Base-by-base conservation (phyloP, 768 basidiomycete genomes). In the Daedaleopsis nitida region DNA sequence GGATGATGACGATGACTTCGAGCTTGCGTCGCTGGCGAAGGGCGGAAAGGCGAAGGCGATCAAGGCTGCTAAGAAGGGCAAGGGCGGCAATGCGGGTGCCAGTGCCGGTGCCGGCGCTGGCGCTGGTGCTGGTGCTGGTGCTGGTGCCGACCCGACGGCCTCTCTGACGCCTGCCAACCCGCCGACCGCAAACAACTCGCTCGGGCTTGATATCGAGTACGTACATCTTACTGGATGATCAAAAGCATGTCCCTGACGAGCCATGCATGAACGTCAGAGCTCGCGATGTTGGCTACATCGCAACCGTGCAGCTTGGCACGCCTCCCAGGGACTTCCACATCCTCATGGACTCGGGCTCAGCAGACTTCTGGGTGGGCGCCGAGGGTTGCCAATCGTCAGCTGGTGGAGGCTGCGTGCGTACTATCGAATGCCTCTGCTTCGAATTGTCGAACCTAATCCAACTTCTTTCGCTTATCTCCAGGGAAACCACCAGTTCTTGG, bases 131-230 rank as follows among this genome's bases (percentile, higher is more conserved):
- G 24, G n/a, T 39, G 59, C 53, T 23, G 60, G 35, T 47, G 53
- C 51, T 24, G 35, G 57, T n/a, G 43, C 70, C 19, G 24, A 63
- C 24, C 52, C 68, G 35, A 61, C 64, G 6, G 67, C 64, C 21
- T 34, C 60, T 24, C 74, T 90, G 34, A 81, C 85, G 6, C 17
- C 53, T 5, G 80, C 82, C 16, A 75, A 74, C 52, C 47, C 67
- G 13, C 80, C 83, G 24, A 74, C 80, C 19, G 70, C 77, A 16
- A 71, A 68, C 63, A 77, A 87, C 69, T 83, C 89, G 42, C 76
- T 92, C 43, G 88, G 86, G 8, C 78, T 92, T 55, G 80, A 84
- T 68, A 91, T 92, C 57, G 85, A 91, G 83, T 90, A 63, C 44
- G 86, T 74, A 17, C 8, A 32, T 43, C 7, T 50, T 11, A 49